Evolutionary conservation across 2,329 filamentous ascomycete species (phyloP).

Genomic region (Graphiopsis chlorocephala): DNA sequence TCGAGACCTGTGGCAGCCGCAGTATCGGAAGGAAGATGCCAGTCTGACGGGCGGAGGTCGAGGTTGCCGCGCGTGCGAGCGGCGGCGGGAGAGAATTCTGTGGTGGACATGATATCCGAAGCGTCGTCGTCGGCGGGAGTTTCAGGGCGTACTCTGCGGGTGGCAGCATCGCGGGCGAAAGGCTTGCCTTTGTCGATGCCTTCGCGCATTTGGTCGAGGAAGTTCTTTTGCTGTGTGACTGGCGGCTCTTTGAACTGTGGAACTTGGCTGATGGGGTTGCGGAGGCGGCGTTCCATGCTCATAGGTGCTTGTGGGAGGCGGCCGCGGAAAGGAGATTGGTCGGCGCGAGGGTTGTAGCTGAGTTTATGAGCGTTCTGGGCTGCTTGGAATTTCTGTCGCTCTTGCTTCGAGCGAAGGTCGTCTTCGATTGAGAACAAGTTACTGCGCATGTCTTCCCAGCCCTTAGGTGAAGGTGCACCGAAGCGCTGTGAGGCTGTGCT

Average conservation of each 20-base stretch:
- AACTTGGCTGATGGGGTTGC: slow-evolving; percentile 60
- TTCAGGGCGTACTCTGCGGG: background rate
- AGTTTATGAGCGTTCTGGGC: slow-evolving; percentile 19
- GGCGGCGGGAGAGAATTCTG: slow-evolving; percentile 24
- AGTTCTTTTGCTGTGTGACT: slow-evolving; percentile 48
- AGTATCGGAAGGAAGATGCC: slow-evolving; percentile 20
- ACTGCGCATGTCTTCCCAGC: slow-evolving; percentile 25
- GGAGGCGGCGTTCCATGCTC: slow-evolving; percentile 60
- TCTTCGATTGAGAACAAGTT: slow-evolving; percentile 29
- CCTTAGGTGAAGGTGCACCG: slow-evolving; percentile 39
- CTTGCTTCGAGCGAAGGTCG: slow-evolving; percentile 21
- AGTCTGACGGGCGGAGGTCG: slow-evolving; percentile 20
- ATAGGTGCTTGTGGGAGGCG: slow-evolving; percentile 67
- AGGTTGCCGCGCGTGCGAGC: slow-evolving; percentile 23
- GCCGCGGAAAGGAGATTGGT: slow-evolving; percentile 63
- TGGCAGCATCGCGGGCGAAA: slow-evolving; percentile 13
- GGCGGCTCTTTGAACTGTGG: slow-evolving; percentile 48
- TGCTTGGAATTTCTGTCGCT: slow-evolving; percentile 12
- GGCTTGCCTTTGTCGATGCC: slow-evolving; percentile 24
- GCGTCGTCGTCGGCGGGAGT: slow-evolving; percentile 10
- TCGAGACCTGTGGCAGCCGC: slow-evolving; percentile 24
- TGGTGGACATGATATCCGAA: slow-evolving; percentile 22
- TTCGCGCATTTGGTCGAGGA: slow-evolving; percentile 46
- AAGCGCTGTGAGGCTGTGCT: slow-evolving; percentile 47
- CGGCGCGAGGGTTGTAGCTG: slow-evolving; percentile 31